Evolutionary conservation across 169 alveolate genomes (phyloP), one percentile per base, ranked within the genome.

Genomic region (Eimeria praecox): DNA sequence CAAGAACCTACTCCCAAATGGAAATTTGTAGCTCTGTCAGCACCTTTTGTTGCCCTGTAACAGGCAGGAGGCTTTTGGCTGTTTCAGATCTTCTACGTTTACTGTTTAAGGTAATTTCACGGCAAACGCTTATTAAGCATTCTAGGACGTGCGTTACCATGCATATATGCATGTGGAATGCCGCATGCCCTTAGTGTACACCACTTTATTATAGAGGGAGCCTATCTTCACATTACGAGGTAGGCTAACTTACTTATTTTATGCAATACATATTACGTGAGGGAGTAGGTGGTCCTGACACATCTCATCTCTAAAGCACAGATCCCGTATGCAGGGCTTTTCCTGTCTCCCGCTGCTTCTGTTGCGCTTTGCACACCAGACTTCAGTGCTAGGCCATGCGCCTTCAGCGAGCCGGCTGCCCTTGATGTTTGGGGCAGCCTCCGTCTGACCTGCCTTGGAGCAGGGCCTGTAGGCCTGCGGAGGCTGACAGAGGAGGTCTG

Each of bases 401-500:
- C 54, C 92, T 49, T 20, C 92, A 24, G 52, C 92, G 54, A 75
- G 92, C 18, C 62, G 75, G 49, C 92, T 85, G 40, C 92, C 92
- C 33, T 52, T 85, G 38, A 33, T 85, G 18, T 85, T 85, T 35
- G 69, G 77, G 33, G 77, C 92, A 16, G 77, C 56, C 33, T 85
- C 92, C 66, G 75, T 52, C 35, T 85, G 52, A 9, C 92, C 1
- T 77, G 92, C 33, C 66, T 85, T 62, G 92, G 75, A 9, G 92
- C 92, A 20, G 77, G 92, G 52, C 92, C 92, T 35, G 54, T 16
- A 38, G 92, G 49, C 75, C 54, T 85, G 33, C 56, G 77, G 73
- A 52, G 92, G 92, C 92, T 85, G 77, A 46, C 56, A 40, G 77
- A 85, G 92, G 92, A 46, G 54, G 92, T 56, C 66, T 85, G 92